phyloP scores from a whole-genome alignment of 805 yeast genomes.

The Grigorovia jiainica region DNA sequence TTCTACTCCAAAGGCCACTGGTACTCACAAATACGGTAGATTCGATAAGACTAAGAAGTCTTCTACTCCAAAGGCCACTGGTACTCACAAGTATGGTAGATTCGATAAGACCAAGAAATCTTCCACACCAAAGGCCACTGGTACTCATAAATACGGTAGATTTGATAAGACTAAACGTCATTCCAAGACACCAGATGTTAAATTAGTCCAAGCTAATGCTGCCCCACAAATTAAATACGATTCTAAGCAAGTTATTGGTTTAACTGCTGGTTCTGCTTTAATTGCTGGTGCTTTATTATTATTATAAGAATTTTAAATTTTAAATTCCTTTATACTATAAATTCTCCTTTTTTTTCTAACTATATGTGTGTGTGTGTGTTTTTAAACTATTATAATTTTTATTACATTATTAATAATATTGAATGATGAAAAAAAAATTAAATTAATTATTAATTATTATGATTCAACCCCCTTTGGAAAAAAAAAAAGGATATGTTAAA shows the following conservation, averaged over 20 bases:
- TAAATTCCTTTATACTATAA: background rate
- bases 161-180: slow-evolving; percentile 33
- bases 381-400: background rate
- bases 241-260: slow-evolving; percentile 21
- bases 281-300: slow-evolving; percentile 44
- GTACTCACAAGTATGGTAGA: slow-evolving; percentile 51
- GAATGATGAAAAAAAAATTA: background rate
- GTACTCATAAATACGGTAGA: slow-evolving; percentile 51
- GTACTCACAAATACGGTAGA: slow-evolving; percentile 48
- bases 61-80: slow-evolving; percentile 30
- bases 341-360: background rate
- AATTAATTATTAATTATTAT: background rate
- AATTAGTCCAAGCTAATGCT: slow-evolving; percentile 9
- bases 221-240: slow-evolving; percentile 14
- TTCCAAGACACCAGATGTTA: slow-evolving; percentile 17
- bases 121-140: slow-evolving; percentile 30
- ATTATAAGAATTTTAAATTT: slow-evolving; percentile 21
- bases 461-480: background rate
- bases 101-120: slow-evolving; percentile 36
- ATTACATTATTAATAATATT: background rate
- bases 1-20: slow-evolving; percentile 30
- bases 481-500: no score
- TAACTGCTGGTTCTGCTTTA: slow-evolving; percentile 36
- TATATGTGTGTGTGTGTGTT: background rate
- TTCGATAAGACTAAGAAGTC: slow-evolving; percentile 34